A percentile compares a stretch with the other conserved stretches of the same genome.
phyloP scores from a whole-genome alignment of 306 rosid species.

The Carpinus fangiana region DNA sequence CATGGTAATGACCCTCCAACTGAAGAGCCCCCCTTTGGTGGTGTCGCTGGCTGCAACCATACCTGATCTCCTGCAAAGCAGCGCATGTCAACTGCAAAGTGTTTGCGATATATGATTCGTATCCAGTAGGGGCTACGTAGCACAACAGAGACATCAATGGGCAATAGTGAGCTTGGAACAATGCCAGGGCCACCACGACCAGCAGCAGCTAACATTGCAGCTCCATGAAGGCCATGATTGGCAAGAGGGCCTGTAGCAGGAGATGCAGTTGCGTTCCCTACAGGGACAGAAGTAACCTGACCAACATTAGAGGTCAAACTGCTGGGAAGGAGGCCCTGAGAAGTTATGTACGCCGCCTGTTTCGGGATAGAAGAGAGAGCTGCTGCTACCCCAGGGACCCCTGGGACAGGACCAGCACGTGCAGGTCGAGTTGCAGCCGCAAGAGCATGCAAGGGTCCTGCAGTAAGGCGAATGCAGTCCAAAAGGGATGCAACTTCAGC shows the following conservation, averaged over 20 bases:
- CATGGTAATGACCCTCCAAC: slow-evolving; percentile 96
- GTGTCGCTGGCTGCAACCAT: slow-evolving; percentile 99
- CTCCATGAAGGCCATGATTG: slow-evolving; percentile 66
- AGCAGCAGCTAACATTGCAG: slow-evolving; percentile 81
- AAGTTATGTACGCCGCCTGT: slow-evolving; percentile 63
- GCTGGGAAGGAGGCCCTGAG: slow-evolving; percentile 68
- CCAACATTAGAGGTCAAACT: slow-evolving; percentile 49
- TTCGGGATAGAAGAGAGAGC: slow-evolving; percentile 76
- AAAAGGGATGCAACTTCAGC: slow-evolving; percentile 95
- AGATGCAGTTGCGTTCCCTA: slow-evolving; percentile 53
- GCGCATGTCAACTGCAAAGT: slow-evolving; percentile 99
- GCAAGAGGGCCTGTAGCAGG: slow-evolving; percentile 50
- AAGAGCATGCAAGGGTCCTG: slow-evolving; percentile 97
- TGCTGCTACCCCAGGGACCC: slow-evolving; percentile 64
- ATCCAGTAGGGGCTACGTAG: slow-evolving; percentile 98
- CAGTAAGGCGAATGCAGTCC: slow-evolving; percentile 99
- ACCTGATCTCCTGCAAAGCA: slow-evolving; percentile 99
- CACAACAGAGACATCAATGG: slow-evolving; percentile 98
- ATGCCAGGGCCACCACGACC: slow-evolving; percentile 99
- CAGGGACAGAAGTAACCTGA: slow-evolving; percentile 57
- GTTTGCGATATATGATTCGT: slow-evolving; percentile 87
- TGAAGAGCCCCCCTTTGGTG: slow-evolving; percentile 83
- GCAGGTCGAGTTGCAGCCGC: slow-evolving; percentile 98
- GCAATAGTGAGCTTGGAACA: slow-evolving; percentile 96
- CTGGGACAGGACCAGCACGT: slow-evolving; percentile 92